A percentile compares a stretch with the other conserved stretches of the same genome.
Conservation (phyloP, 179 eudicot genomes). For the Spergularia azorica region DNA sequence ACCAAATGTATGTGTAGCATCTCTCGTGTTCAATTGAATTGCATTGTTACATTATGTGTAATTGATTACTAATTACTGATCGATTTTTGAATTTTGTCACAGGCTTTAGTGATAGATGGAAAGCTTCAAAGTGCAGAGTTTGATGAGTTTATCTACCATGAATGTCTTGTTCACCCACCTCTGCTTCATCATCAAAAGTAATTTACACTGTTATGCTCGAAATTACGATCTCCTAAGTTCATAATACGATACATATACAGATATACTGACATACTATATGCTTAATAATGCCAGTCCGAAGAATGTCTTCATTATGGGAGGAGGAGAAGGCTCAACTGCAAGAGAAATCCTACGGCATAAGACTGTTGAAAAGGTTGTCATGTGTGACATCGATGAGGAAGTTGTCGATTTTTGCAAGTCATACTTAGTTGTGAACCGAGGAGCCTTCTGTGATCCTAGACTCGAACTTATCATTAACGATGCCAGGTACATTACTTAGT, state of each 20-base stretch:
- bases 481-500: slow-evolving; percentile 50
- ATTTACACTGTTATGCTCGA: not conserved
- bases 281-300: slow-evolving; percentile 51
- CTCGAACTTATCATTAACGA: slow-evolving; percentile 83
- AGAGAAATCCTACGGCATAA: slow-evolving; percentile 81
- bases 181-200: slow-evolving; percentile 76
- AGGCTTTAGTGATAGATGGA: slow-evolving; percentile 91
- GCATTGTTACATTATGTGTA: no score
- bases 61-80: no score
- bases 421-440: slow-evolving; percentile 65
- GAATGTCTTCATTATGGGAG: slow-evolving; percentile 82
- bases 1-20: no score
- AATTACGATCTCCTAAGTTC: not conserved
- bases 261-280: no score
- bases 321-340: slow-evolving; percentile 97
- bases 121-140: slow-evolving; percentile 94
- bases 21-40: no score
- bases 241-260: no score
- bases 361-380: slow-evolving; percentile 67
- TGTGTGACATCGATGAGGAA: slow-evolving; percentile 97
- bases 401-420: slow-evolving; percentile 92
- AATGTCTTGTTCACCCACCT: slow-evolving; percentile 91
- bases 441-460: slow-evolving; percentile 77
- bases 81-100: not conserved
- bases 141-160: slow-evolving; percentile 94